Evolutionary conservation across 1,284 basidiomycete species (phyloP).

Genomic region (Trametes polyzona): DNA sequence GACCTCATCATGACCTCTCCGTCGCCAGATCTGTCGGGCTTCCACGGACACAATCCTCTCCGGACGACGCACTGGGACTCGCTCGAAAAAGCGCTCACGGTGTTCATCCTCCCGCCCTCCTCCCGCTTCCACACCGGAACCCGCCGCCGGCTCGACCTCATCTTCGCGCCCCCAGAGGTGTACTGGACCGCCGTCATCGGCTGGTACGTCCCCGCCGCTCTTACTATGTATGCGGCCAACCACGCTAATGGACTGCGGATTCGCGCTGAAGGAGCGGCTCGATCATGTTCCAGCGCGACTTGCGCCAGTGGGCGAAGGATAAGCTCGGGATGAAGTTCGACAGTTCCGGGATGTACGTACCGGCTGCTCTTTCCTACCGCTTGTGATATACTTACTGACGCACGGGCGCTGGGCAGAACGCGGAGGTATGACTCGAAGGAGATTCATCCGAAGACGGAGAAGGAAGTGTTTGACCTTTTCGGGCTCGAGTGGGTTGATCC

Average conservation of each 20-base stretch:
- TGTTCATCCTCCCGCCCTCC: slow-evolving; percentile 59
- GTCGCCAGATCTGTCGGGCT: slow-evolving; percentile 54
- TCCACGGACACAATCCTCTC: slow-evolving; percentile 57
- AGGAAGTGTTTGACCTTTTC: slow-evolving; percentile 70
- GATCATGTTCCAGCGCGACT: slow-evolving; percentile 80
- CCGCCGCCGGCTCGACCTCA: slow-evolving; percentile 73
- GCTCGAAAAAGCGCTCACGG: slow-evolving; percentile 72
- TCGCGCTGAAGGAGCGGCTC: slow-evolving; percentile 69
- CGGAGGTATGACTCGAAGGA: slow-evolving; percentile 64
- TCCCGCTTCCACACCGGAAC: slow-evolving; percentile 37
- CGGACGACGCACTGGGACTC: slow-evolving; percentile 62
- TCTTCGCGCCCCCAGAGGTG: slow-evolving; percentile 66
- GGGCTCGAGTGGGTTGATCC: slow-evolving; percentile 74
- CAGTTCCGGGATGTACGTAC: slow-evolving; percentile 71
- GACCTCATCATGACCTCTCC: neutral
- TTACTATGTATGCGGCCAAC: no score
- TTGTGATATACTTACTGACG: neutral
- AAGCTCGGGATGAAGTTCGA: slow-evolving; percentile 77
- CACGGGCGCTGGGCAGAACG: slow-evolving; percentile 43
- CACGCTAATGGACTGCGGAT: neutral
- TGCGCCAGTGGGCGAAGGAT: slow-evolving; percentile 71
- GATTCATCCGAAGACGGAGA: slow-evolving; percentile 63
- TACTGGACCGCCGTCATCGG: slow-evolving; percentile 84
- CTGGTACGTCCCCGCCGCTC: slow-evolving; percentile 50
- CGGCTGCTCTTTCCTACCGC: neutral